Percentiles rank a stretch among this genome's conserved stretches.
Evolutionary conservation across 1,284 basidiomycete species (phyloP).

Genomic region (Malassezia psittaci): DNA sequence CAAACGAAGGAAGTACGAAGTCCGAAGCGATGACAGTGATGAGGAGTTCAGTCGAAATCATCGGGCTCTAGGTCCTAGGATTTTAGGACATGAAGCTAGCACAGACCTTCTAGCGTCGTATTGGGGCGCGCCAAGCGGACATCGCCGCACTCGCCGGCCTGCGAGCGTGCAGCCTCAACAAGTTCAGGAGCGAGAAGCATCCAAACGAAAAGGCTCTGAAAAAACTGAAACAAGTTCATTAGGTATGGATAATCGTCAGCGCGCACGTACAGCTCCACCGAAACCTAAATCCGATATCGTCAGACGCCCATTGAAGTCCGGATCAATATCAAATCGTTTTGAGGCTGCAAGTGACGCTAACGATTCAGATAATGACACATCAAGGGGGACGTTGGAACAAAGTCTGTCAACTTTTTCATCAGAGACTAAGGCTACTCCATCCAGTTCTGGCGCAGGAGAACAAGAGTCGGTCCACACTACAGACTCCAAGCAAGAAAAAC

Average conservation of each 20-base stretch:
- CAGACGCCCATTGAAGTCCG: no score
- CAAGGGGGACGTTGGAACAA: neutral
- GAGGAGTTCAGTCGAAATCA: neutral
- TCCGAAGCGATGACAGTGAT: conserved; percentile 12
- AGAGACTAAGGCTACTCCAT: neutral
- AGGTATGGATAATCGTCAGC: no score
- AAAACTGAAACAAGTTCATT: neutral
- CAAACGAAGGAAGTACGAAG: conserved; percentile 4
- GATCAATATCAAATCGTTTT: no score
- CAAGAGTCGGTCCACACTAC: neutral
- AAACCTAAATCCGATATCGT: neutral
- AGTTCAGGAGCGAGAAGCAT: conserved; percentile 1
- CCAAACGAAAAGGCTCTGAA: neutral
- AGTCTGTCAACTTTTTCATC: neutral
- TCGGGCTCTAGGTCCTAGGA: conserved; percentile 30
- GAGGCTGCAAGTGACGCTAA: neutral
- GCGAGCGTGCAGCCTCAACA: neutral
- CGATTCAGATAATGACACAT: neutral
- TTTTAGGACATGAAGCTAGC: conserved; percentile 43
- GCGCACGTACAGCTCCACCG: neutral
- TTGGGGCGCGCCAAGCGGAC: conserved; percentile 42
- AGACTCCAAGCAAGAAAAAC: neutral
- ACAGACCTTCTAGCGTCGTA: conserved; percentile 41
- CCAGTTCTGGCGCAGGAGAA: neutral
- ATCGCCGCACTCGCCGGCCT: conserved; percentile 22